phyloP scores from a whole-genome alignment of 2,329 filamentous ascomycete species.

The Phialophora macrospora region DNA sequence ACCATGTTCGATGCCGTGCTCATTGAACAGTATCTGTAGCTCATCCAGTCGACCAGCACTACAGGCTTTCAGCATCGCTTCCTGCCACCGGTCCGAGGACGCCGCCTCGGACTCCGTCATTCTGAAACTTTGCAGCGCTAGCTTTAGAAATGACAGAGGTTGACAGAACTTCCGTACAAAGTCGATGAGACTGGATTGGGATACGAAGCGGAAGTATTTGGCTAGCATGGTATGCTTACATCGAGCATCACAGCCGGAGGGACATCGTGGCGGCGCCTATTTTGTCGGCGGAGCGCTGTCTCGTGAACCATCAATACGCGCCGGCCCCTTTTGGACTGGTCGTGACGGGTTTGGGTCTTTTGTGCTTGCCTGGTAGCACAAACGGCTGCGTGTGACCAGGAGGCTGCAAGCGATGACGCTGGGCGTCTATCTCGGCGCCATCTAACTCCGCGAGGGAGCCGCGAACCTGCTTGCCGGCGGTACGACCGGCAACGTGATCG shows the following conservation, averaged over 20 bases:
- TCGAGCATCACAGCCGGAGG: neutral
- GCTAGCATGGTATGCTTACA: neutral
- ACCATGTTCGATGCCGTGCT: conserved; percentile 9
- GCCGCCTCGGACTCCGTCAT: neutral
- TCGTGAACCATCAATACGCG: neutral
- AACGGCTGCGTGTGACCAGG: neutral
- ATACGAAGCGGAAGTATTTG: neutral
- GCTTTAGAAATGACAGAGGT: neutral
- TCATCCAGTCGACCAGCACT: conserved; percentile 3
- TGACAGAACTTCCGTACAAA: conserved; percentile 1
- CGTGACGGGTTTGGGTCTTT: neutral
- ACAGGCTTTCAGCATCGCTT: conserved; percentile 5
- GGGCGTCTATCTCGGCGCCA: no score
- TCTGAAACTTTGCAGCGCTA: neutral
- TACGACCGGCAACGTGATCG: no score
- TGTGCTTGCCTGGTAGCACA: neutral
- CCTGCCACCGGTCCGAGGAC: conserved; percentile 6
- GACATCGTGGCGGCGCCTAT: neutral
- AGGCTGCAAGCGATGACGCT: no score
- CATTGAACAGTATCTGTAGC: conserved; percentile 1
- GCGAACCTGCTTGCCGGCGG: no score
- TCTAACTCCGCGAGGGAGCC: no score
- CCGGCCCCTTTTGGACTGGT: no score
- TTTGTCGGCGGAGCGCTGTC: neutral
- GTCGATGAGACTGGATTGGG: neutral